Evolutionary conservation across 345 rosid species (phyloP).

Genomic region (Populus davidiana): DNA sequence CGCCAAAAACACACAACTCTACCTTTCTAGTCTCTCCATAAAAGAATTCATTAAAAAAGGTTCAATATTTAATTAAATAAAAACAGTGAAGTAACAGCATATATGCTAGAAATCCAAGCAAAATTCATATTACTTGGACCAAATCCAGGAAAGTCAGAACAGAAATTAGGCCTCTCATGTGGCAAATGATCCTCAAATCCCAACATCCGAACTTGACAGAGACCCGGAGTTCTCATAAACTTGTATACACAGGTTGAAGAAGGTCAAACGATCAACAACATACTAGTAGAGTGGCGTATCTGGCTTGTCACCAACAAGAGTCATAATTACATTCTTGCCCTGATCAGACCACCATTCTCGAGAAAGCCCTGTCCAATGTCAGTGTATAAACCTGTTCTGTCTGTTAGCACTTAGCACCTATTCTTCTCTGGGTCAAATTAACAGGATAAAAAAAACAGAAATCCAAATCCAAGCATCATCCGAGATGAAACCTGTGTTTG

Average conservation of each 20-base stretch:
- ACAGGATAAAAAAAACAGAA: constrained; percentile 10
- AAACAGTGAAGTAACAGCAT: background rate
- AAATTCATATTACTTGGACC: background rate
- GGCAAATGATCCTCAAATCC: background rate
- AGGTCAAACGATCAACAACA: background rate
- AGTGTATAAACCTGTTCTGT: constrained; percentile 7
- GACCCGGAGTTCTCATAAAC: background rate
- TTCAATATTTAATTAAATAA: background rate
- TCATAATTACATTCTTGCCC: constrained; percentile 13
- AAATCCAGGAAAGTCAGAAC: background rate
- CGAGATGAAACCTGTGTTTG: constrained; percentile 8
- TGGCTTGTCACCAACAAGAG: constrained; percentile 9
- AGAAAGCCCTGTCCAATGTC: background rate
- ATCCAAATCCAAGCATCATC: constrained; percentile 20
- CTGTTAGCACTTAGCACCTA: constrained; percentile 7
- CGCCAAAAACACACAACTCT: too few relatives aligned
- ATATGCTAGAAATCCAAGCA: background rate
- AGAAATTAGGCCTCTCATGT: background rate
- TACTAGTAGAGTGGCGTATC: background rate
- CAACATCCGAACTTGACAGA: background rate
- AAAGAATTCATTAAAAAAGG: background rate
- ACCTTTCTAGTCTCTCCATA: too few relatives aligned
- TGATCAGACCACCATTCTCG: background rate
- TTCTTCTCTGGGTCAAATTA: constrained; percentile 6
- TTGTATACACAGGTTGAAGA: background rate